Percentiles rank a stretch among this genome's conserved stretches.
Conservation (phyloP, 108 stramenopile genomes). For the Skeletonema menzelii region DNA sequence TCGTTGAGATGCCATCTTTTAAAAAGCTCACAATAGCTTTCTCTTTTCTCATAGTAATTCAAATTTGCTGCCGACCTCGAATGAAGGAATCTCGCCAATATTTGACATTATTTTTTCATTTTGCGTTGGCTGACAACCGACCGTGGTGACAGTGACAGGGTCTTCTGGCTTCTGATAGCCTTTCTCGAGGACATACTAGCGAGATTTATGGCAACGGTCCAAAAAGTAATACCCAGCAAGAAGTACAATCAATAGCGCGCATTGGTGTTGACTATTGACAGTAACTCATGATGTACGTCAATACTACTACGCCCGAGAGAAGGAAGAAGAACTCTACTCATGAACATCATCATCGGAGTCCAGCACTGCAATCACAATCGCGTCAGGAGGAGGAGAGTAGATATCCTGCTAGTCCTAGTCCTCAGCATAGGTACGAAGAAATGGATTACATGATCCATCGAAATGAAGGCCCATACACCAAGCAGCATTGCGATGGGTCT, state of each 20-base stretch:
- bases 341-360: background rate
- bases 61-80: background rate
- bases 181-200: too few species aligned
- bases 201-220: too few species aligned
- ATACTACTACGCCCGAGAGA: background rate
- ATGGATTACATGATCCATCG: background rate
- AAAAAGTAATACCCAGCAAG: too few species aligned
- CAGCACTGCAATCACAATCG: background rate
- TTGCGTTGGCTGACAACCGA: too few species aligned
- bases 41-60: background rate
- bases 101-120: too few species aligned
- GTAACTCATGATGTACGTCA: background rate
- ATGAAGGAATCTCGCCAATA: too few species aligned
- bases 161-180: too few species aligned
- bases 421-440: background rate
- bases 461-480: background rate
- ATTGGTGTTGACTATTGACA: too few species aligned
- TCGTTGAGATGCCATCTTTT: background rate
- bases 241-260: too few species aligned
- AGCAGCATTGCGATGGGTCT: background rate
- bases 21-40: too few species aligned
- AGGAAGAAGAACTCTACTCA: background rate
- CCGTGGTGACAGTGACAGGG: background rate
- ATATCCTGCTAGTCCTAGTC: background rate
- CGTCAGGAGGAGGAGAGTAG: background rate